These are phyloP conservation scores for Graphilbum ipis-grandicollis DNA, from an alignment of 2,329 filamentous ascomycete species.

Conservation along the genomic window DNA sequence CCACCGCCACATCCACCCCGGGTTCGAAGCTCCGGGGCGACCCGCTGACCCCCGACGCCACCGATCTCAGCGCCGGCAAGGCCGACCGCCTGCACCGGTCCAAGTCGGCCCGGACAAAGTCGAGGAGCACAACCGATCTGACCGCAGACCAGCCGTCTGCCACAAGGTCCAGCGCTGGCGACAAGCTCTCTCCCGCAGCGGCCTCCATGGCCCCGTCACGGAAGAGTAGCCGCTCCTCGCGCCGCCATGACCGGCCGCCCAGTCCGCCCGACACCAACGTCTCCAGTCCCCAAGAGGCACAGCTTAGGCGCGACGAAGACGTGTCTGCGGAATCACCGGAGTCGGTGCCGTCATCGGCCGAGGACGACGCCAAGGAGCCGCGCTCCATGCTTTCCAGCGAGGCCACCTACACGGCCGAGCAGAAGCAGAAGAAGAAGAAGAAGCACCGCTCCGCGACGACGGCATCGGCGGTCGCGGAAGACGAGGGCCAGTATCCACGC, in stretches of 20 bases:
- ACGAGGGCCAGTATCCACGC: too few species aligned
- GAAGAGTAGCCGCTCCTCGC: slow-evolving; percentile 19
- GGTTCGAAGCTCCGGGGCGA: slow-evolving; percentile 22
- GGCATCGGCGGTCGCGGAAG: too few species aligned
- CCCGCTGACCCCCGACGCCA: slow-evolving; percentile 52
- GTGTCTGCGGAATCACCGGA: slow-evolving; percentile 22
- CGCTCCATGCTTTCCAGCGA: too few species aligned
- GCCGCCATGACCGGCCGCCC: slow-evolving; percentile 31
- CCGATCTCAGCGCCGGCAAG: slow-evolving; percentile 39
- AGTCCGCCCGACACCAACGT: slow-evolving; percentile 48
- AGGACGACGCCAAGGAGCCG: too few species aligned
- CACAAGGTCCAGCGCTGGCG: too few species aligned
- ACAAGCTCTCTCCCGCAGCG: slow-evolving; percentile 11
- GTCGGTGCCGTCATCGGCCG: slow-evolving; percentile 36
- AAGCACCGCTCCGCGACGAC: too few species aligned
- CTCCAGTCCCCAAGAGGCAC: slow-evolving; percentile 22
- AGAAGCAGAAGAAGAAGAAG: neutral
- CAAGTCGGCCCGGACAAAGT: slow-evolving; percentile 19
- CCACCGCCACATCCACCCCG: slow-evolving; percentile 7
- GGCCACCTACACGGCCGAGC: slow-evolving; percentile 23
- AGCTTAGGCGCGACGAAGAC: too few species aligned
- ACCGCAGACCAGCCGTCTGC: neutral
- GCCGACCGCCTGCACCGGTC: slow-evolving; percentile 21
- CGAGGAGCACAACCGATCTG: neutral
- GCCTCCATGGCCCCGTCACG: slow-evolving; percentile 16